Evolutionary conservation across 768 basidiomycete genomes (phyloP).

Genomic region (Phylloporus arenicola): DNA sequence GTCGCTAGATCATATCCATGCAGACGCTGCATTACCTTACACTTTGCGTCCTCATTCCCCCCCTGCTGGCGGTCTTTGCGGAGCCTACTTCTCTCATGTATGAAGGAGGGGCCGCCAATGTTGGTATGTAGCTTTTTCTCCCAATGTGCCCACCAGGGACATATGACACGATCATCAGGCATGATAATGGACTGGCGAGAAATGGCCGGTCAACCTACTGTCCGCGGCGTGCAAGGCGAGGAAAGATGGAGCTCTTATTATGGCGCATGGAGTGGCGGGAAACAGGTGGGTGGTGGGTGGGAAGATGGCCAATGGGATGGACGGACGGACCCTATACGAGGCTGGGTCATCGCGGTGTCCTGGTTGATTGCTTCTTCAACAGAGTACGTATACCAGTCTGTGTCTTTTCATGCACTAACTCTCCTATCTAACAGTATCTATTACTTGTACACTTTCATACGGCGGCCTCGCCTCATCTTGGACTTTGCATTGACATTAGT

Average conservation of each 20-base stretch:
- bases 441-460: constrained; percentile 82
- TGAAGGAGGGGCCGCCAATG: constrained; percentile 75
- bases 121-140: constrained; percentile 45
- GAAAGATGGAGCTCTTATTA: constrained; percentile 61
- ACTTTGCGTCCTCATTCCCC: constrained; percentile 76
- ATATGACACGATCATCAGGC: constrained; percentile 35
- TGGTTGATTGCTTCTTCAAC: constrained; percentile 81
- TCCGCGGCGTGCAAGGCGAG: constrained; percentile 57
- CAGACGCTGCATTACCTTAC: constrained; percentile 94
- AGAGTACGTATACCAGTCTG: constrained; percentile 60
- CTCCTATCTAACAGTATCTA: constrained; percentile 44
- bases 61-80: constrained; percentile 69
- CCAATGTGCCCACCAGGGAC: neutral
- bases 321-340: constrained; percentile 69
- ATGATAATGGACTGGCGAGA: constrained; percentile 99
- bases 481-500: constrained; percentile 90
- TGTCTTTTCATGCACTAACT: constrained; percentile 5
- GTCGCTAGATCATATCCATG: constrained; percentile 77
- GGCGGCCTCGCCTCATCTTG: constrained; percentile 88
- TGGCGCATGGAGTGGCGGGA: constrained; percentile 78
- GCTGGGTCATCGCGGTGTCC: constrained; percentile 85
- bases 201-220: constrained; percentile 81
- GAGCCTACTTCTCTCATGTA: constrained; percentile 63
- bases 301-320: constrained; percentile 55
- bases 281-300: constrained; percentile 57